phyloP scores from a whole-genome alignment of 805 yeast species.

The Brettanomyces sp. region DNA sequence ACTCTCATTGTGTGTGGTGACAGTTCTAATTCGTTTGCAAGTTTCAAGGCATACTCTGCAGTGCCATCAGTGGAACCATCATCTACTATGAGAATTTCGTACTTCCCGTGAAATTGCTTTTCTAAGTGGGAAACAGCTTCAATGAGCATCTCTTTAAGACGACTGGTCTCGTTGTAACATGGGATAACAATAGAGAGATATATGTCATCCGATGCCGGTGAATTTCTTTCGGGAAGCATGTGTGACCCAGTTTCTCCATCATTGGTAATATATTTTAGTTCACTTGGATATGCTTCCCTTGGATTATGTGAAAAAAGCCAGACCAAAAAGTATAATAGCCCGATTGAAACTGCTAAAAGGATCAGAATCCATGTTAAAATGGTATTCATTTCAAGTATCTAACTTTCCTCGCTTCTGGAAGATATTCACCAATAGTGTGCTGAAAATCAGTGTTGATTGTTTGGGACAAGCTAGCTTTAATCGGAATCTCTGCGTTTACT shows the following conservation, averaged over 20 bases:
- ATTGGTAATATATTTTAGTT: conserved; percentile 44
- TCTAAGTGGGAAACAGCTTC: conserved; percentile 55
- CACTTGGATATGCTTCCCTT: conserved; percentile 43
- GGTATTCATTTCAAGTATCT: background rate
- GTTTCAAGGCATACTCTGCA: conserved; percentile 55
- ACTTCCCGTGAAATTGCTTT: conserved; percentile 24
- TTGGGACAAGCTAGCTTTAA: too few species aligned
- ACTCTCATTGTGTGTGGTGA: conserved; percentile 59
- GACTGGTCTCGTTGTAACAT: conserved; percentile 77
- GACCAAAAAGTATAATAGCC: conserved; percentile 29
- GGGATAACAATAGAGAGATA: conserved; percentile 78
- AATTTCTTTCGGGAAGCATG: conserved; percentile 27
- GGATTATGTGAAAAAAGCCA: conserved; percentile 55
- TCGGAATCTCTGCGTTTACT: too few species aligned
- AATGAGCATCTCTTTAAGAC: conserved; percentile 63
- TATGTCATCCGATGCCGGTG: conserved; percentile 29
- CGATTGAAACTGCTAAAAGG: background rate
- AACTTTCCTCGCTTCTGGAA: too few species aligned
- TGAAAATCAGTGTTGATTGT: too few species aligned
- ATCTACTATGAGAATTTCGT: conserved; percentile 81
- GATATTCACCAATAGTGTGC: too few species aligned
- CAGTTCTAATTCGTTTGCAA: conserved; percentile 40
- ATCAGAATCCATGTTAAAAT: background rate
- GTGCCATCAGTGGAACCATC: conserved; percentile 89
- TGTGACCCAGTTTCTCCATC: conserved; percentile 22